A percentile compares a stretch with the other conserved stretches of the same genome.
These are phyloP conservation scores for Entelexis sorbosivorans DNA, from an alignment of 1,139 yeast species.

Conservation along the genomic window DNA sequence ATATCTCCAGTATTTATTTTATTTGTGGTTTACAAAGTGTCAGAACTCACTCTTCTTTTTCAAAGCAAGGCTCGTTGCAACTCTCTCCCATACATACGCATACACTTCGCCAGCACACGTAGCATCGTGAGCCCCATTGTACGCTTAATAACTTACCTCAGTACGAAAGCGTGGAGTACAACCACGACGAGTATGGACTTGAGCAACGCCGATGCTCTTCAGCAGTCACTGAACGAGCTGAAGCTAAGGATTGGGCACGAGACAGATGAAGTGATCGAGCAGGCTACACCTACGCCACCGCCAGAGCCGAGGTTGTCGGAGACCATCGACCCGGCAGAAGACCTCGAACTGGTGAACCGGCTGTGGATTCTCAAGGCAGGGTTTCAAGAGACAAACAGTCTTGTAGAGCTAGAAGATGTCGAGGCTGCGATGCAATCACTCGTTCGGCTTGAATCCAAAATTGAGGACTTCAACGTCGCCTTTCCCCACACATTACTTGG, in stretches of 20 bases:
- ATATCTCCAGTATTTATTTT: too few relatives aligned
- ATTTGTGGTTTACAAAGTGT: too few relatives aligned
- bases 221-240: background rate
- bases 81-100: too few relatives aligned
- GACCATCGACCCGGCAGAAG: background rate
- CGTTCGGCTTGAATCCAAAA: conserved; percentile 22
- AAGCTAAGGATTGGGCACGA: background rate
- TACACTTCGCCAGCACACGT: background rate
- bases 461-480: conserved; percentile 9
- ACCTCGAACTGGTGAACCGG: conserved; percentile 6
- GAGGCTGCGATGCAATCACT: conserved; percentile 25
- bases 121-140: background rate
- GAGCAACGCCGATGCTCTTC: background rate
- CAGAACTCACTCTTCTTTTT: too few relatives aligned
- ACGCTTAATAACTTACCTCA: background rate
- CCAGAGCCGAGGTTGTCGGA: background rate
- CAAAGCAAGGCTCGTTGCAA: too few relatives aligned
- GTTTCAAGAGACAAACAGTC: conserved; percentile 25
- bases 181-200: background rate
- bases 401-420: conserved; percentile 26
- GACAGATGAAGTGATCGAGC: background rate
- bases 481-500: conserved; percentile 10
- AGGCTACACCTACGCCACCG: background rate
- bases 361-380: conserved; percentile 26
- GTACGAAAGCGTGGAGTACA: background rate